Conservation (phyloP, 2,329 filamentous ascomycete species). For the Arthrobotrys sphaeroides region DNA sequence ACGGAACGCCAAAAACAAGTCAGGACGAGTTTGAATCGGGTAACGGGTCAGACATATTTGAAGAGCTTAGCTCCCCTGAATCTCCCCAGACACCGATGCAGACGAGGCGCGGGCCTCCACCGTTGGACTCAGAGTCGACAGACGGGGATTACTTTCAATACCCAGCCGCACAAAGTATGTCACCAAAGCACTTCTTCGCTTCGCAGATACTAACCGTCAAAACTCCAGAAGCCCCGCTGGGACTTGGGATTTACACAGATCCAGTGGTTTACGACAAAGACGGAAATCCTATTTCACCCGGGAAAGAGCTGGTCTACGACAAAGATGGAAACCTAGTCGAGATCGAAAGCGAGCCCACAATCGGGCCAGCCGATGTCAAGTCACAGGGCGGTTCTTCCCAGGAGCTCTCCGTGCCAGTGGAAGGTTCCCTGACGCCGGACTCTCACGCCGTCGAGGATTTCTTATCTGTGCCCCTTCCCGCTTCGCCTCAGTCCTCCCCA, state of each 20-base stretch:
- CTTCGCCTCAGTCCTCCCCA: constrained; percentile 12
- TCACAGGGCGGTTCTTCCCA: not conserved
- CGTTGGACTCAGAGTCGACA: not conserved
- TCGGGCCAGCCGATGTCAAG: not conserved
- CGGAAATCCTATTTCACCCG: not conserved
- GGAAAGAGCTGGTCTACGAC: not conserved
- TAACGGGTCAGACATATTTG: not conserved
- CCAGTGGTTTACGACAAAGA: constrained; percentile 18
- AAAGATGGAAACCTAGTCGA: constrained; percentile 19
- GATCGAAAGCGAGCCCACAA: not conserved
- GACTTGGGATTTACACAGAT: not conserved
- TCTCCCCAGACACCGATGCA: constrained; percentile 24
- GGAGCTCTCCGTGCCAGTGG: not conserved
- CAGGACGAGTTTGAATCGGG: constrained; percentile 23
- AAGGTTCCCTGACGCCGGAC: not conserved
- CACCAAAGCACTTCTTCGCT: not conserved
- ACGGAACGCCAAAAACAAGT: constrained; percentile 21
- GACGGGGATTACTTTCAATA: not conserved
- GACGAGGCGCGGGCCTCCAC: not conserved
- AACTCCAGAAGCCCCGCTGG: not conserved
- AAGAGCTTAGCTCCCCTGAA: not conserved
- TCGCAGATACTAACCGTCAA: not conserved
- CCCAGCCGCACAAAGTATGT: not conserved
- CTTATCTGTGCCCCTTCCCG: constrained; percentile 16
- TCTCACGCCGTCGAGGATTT: not conserved